Evolutionary conservation across 495 filamentous ascomycete genomes (phyloP).

Genomic region (Pseudevernia furfuracea): DNA sequence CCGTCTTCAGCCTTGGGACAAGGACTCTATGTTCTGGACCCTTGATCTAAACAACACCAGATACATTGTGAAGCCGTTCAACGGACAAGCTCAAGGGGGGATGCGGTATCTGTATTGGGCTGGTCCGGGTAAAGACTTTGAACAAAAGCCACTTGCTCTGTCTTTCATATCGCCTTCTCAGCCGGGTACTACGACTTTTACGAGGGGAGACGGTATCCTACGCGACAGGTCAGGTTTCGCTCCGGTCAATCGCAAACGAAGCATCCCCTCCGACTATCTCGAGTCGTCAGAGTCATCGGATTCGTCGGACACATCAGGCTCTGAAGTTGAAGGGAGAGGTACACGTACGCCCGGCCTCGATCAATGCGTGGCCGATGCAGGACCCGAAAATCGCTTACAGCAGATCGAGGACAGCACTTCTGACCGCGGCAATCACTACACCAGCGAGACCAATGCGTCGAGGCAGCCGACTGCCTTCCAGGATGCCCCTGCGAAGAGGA

Average conservation of each 20-base stretch:
- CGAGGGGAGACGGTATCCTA: not conserved
- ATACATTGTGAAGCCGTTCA: slow-evolving; percentile 5
- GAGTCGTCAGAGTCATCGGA: not conserved
- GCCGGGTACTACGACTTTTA: not conserved
- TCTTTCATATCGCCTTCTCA: not conserved
- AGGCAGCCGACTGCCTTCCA: not conserved
- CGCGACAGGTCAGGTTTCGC: not conserved
- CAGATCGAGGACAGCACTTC: not conserved
- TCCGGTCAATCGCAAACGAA: slow-evolving; percentile 5
- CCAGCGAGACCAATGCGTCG: not conserved
- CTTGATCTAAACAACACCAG: slow-evolving; percentile 13
- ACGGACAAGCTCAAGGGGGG: not conserved
- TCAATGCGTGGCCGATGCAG: not conserved
- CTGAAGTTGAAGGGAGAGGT: not conserved
- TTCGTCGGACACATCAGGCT: not conserved
- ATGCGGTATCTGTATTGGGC: slow-evolving; percentile 3
- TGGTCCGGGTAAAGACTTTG: not conserved
- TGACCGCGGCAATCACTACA: not conserved
- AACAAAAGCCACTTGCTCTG: slow-evolving; percentile 3
- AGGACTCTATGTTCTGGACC: slow-evolving; percentile 9
- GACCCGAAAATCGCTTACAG: not conserved
- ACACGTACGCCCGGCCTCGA: not conserved
- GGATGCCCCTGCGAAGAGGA: not conserved
- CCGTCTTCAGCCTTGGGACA: slow-evolving; percentile 6
- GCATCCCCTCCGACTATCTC: not conserved